These are phyloP conservation scores for Zymoseptoria tritici DNA, from an alignment of 2,329 filamentous ascomycete genomes.

Conservation along the genomic window DNA sequence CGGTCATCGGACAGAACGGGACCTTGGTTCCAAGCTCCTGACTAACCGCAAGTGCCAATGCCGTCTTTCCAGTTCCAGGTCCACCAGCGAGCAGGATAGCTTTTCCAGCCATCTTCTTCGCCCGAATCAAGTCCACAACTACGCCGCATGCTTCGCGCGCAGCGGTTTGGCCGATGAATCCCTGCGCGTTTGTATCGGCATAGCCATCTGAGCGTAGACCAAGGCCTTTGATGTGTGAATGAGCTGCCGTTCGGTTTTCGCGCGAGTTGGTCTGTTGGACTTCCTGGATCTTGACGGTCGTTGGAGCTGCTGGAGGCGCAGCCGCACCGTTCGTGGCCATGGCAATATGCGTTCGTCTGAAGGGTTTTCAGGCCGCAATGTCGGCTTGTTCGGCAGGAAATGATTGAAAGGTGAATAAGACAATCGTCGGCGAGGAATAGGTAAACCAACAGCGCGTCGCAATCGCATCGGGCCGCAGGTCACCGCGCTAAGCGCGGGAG, in stretches of 20 bases:
- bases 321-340: slow-evolving; percentile 23
- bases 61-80: slow-evolving; percentile 94
- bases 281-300: slow-evolving; percentile 30
- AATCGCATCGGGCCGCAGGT: neutral
- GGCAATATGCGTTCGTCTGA: neutral
- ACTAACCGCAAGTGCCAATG: slow-evolving; percentile 87
- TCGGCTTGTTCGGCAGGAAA: neutral
- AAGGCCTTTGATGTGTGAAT: slow-evolving; percentile 95
- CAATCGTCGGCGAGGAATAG: neutral
- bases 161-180: slow-evolving; percentile 81
- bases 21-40: slow-evolving; percentile 98
- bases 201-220: slow-evolving; percentile 79
- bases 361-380: neutral
- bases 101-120: slow-evolving; percentile 95
- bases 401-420: neutral
- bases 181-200: slow-evolving; percentile 69
- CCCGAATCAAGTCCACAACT: slow-evolving; percentile 88
- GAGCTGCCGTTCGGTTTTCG: slow-evolving; percentile 91
- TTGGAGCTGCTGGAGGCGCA: slow-evolving; percentile 16
- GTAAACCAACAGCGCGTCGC: neutral
- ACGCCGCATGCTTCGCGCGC: slow-evolving; percentile 96
- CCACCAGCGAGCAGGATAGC: slow-evolving; percentile 90
- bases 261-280: slow-evolving; percentile 43
- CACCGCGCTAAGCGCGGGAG: too few relatives aligned
- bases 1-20: slow-evolving; percentile 95